Conservation (phyloP, 2,329 filamentous ascomycete species). For the Chaetomium sp. region DNA sequence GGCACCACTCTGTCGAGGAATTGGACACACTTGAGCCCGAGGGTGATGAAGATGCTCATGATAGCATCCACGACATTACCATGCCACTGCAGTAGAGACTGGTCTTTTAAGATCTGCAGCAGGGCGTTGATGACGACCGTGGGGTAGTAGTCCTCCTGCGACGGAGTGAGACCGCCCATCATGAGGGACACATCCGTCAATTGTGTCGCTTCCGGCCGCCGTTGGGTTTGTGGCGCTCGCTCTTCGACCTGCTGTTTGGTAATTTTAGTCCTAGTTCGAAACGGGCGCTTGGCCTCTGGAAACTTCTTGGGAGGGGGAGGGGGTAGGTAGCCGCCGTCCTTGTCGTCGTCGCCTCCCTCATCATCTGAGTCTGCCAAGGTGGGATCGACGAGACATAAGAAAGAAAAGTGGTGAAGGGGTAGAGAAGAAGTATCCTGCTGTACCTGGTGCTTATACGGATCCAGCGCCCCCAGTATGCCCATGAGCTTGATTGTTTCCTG, state of each 20-base stretch:
- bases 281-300: neutral
- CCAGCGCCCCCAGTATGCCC: conserved; percentile 88
- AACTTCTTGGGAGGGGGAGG: neutral
- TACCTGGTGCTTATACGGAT: conserved; percentile 89
- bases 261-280: conserved; percentile 14
- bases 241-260: conserved; percentile 70
- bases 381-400: conserved; percentile 11
- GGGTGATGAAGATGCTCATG: conserved; percentile 96
- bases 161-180: conserved; percentile 94
- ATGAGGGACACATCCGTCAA: conserved; percentile 93
- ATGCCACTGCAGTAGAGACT: conserved; percentile 83
- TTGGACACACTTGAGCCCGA: conserved; percentile 91
- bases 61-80: conserved; percentile 93
- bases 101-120: conserved; percentile 84
- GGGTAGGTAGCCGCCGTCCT: neutral
- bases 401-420: conserved; percentile 13
- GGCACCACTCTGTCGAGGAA: conserved; percentile 93
- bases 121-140: conserved; percentile 96
- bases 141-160: conserved; percentile 96
- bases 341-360: conserved; percentile 7
- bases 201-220: conserved; percentile 54
- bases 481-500: conserved; percentile 96
- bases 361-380: conserved; percentile 15
- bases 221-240: conserved; percentile 73
- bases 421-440: conserved; percentile 18